Conservation (phyloP, 495 filamentous ascomycete genomes). For the Trichoderma erinaceum region DNA sequence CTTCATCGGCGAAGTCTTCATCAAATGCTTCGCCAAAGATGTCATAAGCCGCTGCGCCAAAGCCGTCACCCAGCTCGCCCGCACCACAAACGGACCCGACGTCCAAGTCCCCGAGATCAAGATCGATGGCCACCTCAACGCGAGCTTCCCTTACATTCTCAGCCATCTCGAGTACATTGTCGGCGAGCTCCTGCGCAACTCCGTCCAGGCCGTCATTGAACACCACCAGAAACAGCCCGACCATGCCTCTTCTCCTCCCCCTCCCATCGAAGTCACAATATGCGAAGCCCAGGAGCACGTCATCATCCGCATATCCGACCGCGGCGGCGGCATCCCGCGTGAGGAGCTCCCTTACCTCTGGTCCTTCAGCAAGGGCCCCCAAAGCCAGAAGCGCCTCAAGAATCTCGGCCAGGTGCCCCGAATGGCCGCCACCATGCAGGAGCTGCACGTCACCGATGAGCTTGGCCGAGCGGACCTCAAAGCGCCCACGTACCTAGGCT, state of each 20-base stretch:
- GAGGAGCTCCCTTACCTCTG: conserved; percentile 86
- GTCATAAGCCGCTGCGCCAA: conserved; percentile 78
- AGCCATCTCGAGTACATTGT: conserved; percentile 96
- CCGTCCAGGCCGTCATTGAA: conserved; percentile 85
- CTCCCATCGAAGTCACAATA: conserved; percentile 87
- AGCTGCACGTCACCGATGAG: conserved; percentile 48
- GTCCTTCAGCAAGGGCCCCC: conserved; percentile 91
- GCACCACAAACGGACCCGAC: conserved; percentile 62
- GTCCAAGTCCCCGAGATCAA: conserved; percentile 69
- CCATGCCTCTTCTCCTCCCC: conserved; percentile 40
- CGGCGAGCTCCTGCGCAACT: conserved; percentile 91
- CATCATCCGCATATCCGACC: conserved; percentile 92
- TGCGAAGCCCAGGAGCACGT: conserved; percentile 94
- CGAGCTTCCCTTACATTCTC: conserved; percentile 92
- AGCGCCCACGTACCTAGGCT: conserved; percentile 45
- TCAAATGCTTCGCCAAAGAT: conserved; percentile 87
- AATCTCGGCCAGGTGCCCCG: conserved; percentile 84
- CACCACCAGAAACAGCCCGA: conserved; percentile 34
- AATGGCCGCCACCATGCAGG: conserved; percentile 92
- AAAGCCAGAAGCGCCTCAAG: conserved; percentile 62
- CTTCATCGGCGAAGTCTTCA: conserved; percentile 91
- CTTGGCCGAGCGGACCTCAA: conserved; percentile 24
- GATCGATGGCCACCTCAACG: conserved; percentile 79
- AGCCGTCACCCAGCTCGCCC: conserved; percentile 61
- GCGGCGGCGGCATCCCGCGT: conserved; percentile 82